A percentile compares a stretch with the other conserved stretches of the same genome.
Conservation (phyloP, 257 asterid genomes). For the Rubia yunnanensis region DNA sequence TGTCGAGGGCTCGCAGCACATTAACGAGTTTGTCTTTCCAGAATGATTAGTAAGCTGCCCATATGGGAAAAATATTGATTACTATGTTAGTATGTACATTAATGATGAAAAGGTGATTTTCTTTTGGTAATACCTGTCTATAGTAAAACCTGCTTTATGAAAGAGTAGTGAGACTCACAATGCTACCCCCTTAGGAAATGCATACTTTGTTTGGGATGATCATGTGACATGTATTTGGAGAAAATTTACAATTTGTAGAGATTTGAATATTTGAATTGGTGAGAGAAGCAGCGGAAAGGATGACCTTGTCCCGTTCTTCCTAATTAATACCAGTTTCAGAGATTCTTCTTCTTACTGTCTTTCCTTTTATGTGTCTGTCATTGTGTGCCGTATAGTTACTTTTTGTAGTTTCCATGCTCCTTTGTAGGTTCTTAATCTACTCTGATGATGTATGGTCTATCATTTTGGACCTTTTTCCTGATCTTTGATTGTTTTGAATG, state of each 20-base stretch:
- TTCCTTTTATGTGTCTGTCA: background rate
- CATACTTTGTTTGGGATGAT: background rate
- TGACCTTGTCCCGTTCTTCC: background rate
- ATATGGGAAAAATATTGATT: background rate
- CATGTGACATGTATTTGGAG: no score
- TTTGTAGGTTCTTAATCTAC: background rate
- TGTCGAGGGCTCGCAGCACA: background rate
- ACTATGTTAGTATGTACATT: background rate
- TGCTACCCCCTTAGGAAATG: background rate
- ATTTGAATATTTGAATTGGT: background rate
- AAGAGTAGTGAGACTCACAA: background rate
- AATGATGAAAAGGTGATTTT: background rate
- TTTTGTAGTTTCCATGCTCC: background rate
- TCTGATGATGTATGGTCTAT: background rate
- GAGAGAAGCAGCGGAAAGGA: background rate
- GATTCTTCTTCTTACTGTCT: background rate
- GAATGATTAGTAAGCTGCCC: background rate
- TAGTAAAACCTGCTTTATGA: background rate
- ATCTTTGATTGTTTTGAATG: conserved; percentile 23
- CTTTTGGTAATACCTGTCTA: background rate
- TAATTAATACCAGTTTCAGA: background rate
- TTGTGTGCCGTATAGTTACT: background rate
- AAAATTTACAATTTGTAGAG: background rate
- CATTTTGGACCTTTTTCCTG: conserved; percentile 12
- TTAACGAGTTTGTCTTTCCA: background rate